Base-by-base conservation (phyloP, 192 early-diverging fungal species). In the Umbelopsis vinacea region DNA sequence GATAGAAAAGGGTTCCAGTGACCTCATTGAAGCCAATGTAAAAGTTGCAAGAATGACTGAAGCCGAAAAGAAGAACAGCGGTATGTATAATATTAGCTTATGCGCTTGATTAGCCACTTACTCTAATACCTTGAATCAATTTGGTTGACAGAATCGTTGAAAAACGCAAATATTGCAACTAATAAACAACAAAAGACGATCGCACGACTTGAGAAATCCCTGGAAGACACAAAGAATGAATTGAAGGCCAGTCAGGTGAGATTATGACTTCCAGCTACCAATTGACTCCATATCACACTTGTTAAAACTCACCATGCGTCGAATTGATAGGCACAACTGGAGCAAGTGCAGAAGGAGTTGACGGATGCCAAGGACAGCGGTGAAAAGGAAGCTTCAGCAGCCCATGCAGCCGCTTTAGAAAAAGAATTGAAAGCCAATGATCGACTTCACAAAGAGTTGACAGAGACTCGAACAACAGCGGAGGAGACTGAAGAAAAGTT, bases 1-100 rank as follows among this genome's bases (percentile, higher is more conserved):
- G 68, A 70, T 86, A 12, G 89, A 90, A 6, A 79, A 75, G 52
- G 74, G 75, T 3, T 23, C 74, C 0, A 66, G 76, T 26, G 82
- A 83, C 52, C 75, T 82, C 22, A 74, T 82, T 21, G 89, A 92
- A 45, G 71, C 84, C 1, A 80, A 79, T n/a, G 67, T 76, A 11
- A 89, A 81, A 55, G 23, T 85, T 4, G 68, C 55, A 6, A 75
- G 75, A 45, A 53, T 81, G 3, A 72, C 74, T 14, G 80, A 85
- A 37, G 55, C 68, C 3, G 86, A 88, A 69, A 80, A 75, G 35
- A 76, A 81, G 5, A 67, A 71, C 17, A 69, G 74, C 55, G 83
- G 81, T 73, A 57, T 14, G 71, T 70, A 14, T 7, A 17, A 19
- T 9, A 29, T 6, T 12, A n/a, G 26, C 14, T 10, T 33, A 37